Conservation (phyloP, 306 rosid species). For the Alnus rubra region DNA sequence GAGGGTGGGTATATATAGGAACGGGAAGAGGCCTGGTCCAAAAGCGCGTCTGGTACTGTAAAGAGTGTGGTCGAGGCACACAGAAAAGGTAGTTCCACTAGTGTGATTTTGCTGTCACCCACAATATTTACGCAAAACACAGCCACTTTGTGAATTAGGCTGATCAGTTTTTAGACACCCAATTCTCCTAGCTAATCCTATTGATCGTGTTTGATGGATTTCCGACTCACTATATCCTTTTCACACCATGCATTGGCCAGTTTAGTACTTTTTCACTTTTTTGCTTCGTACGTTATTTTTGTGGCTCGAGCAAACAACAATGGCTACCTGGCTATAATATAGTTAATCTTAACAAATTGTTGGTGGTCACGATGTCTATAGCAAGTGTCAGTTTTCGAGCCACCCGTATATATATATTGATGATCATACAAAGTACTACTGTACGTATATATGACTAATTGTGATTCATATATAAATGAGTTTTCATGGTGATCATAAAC, state of each 20-base stretch:
- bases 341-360: too few relatives aligned
- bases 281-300: background rate
- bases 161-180: background rate
- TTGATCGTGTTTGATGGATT: background rate
- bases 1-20: constrained; percentile 51
- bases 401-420: too few relatives aligned
- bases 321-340: too few relatives aligned
- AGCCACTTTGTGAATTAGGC: background rate
- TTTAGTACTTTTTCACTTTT: background rate
- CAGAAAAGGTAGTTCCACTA: constrained; percentile 22
- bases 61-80: constrained; percentile 55
- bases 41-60: constrained; percentile 27
- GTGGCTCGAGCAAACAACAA: background rate
- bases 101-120: background rate
- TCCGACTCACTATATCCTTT: background rate
- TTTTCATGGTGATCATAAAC: too few relatives aligned
- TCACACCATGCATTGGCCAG: background rate
- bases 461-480: too few relatives aligned
- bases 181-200: background rate
- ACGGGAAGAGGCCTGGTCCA: constrained; percentile 9
- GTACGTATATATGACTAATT: too few relatives aligned
- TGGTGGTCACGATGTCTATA: too few relatives aligned
- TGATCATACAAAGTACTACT: too few relatives aligned
- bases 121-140: background rate
- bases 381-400: too few relatives aligned